Evolutionary conservation across 352 stramenopile species (phyloP), one percentile per base, ranked within the genome.

Genomic region (Pythium myriotylum): DNA sequence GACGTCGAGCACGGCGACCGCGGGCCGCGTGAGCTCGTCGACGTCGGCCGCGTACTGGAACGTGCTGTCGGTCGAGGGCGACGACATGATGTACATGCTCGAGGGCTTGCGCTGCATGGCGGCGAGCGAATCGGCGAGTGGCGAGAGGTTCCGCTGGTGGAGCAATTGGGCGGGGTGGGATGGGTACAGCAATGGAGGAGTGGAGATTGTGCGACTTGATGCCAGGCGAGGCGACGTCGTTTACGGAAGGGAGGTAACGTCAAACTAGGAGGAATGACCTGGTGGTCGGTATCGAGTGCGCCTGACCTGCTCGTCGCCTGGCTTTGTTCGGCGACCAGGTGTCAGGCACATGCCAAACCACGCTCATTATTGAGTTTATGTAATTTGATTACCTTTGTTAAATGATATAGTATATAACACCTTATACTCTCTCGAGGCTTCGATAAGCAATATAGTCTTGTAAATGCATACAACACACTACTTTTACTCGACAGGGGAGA

Each of bases 1-100:
- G 10, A 45, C 35, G 33, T 46, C 49, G n/a, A 56, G 49, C 22
- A 56, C 49, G 4, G 49, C 49, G 35, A 56, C 33, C n/a, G 48
- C 29, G 5, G 33, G 29, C 37, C 5, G 5, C 37, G 13, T 4
- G 37, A 43, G 17, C 3, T 45, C 49, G 32, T 56, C 33, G 20
- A 46, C 40, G 20, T 56, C 49, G 19, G 43, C 26, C 37, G 37
- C 37, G 3, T 47, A 46, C 10, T 24, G 49, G 32, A 12, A 33
- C 33, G 49, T 56, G 49, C 49, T 37, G 4, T 56, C 49, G 49
- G 49, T 56, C 12, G 49, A 46, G 19, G 32, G 49, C 49, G 49
- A 56, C 49, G 49, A 56, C n/a, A 56, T 35, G 8, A 56, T 45
- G 49, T 35, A 56, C 29, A 47, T 8, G 22, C 49, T 56, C 49